Conservation (phyloP, 116 monocot species). For the Papilionanthe hybrid region DNA sequence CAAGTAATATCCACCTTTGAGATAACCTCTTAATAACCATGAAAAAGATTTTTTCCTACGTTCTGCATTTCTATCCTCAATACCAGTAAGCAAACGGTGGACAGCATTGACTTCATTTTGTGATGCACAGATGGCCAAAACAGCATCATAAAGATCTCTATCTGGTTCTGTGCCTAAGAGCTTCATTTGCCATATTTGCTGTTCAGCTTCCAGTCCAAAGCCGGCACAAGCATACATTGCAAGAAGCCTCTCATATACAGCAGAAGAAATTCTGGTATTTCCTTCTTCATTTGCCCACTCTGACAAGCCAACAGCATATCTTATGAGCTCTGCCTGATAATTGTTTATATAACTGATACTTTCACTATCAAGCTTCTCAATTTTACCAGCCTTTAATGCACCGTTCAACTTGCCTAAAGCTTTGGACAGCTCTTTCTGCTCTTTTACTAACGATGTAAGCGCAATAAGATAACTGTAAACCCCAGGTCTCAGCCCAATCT, state of each 20-base stretch:
- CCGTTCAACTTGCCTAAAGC: constrained; percentile 51
- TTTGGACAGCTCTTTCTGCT: constrained; percentile 89
- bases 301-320: constrained; percentile 43
- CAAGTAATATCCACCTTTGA: constrained; percentile 80
- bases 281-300: constrained; percentile 69
- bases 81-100: constrained; percentile 52
- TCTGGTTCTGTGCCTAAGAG: constrained; percentile 68
- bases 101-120: constrained; percentile 72
- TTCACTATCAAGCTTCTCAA: constrained; percentile 41
- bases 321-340: constrained; percentile 67
- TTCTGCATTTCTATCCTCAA: constrained; percentile 33
- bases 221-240: constrained; percentile 86
- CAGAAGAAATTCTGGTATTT: constrained; percentile 25
- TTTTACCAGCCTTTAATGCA: constrained; percentile 32
- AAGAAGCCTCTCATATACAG: constrained; percentile 81
- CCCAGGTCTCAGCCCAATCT: constrained; percentile 56
- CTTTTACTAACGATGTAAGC: constrained; percentile 88
- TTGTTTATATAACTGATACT: constrained; percentile 27
- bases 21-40: constrained; percentile 80
- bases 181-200: constrained; percentile 77
- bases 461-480: constrained; percentile 82
- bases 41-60: constrained; percentile 55
- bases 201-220: constrained; percentile 66
- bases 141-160: constrained; percentile 58
- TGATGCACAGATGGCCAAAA: constrained; percentile 85